Percentiles rank a stretch among this genome's conserved stretches.
Evolutionary conservation across 129 eudicot genomes (phyloP).

Genomic region (Chrysanthemum makinoi): DNA sequence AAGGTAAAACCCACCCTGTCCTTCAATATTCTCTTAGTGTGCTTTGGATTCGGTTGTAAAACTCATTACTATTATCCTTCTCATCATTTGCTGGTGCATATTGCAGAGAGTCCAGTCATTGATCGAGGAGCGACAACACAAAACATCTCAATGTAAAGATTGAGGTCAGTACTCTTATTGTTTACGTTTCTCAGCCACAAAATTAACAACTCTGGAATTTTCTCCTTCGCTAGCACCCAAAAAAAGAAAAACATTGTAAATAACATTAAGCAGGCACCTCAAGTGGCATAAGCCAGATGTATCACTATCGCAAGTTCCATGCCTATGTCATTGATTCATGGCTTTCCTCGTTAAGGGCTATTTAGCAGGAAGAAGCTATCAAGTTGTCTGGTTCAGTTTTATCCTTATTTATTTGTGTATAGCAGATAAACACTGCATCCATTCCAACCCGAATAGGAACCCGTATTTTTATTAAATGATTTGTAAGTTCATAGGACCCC

Average conservation of each 20-base stretch:
- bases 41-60: neutral
- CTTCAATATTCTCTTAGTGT: too few species aligned
- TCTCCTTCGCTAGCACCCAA: neutral
- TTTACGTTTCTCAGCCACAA: too few species aligned
- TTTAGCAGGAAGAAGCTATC: too few species aligned
- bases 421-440: too few species aligned
- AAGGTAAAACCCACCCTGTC: slow-evolving; percentile 38
- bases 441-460: neutral
- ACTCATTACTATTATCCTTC: slow-evolving; percentile 6
- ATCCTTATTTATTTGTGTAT: too few species aligned
- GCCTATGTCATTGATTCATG: too few species aligned
- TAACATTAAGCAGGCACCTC: neutral
- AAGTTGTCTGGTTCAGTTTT: too few species aligned
- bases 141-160: slow-evolving; percentile 33
- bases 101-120: slow-evolving; percentile 66
- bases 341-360: too few species aligned
- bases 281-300: neutral
- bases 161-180: slow-evolving; percentile 24
- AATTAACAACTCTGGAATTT: neutral
- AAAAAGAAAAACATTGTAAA: neutral
- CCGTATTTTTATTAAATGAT: neutral
- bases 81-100: neutral
- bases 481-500: neutral
- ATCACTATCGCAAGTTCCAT: too few species aligned
- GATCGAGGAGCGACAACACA: slow-evolving; percentile 50